Evolutionary conservation across 2,329 filamentous ascomycete species (phyloP), one percentile per base, ranked within the genome.

Genomic region (Dactylellina sp.): DNA sequence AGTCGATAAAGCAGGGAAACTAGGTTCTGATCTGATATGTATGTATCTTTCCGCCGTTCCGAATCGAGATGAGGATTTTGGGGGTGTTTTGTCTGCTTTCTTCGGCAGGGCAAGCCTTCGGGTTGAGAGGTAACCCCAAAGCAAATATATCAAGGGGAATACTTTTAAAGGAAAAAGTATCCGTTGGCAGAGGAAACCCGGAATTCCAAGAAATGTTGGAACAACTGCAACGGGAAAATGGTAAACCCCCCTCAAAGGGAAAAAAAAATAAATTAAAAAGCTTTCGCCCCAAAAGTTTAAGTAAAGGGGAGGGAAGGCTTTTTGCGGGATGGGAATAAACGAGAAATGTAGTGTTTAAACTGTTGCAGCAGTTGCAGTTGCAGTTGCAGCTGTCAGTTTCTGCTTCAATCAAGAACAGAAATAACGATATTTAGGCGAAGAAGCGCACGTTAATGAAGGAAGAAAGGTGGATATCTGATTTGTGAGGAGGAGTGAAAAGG

Each of bases 401-500:
- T 46, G n/a, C 5, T 46, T 16, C n/a, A n/a, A n/a, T n/a, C n/a
- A n/a, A n/a, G n/a, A n/a, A 46, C 9, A 46, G 16, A 46, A 16
- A 22, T 25, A 57, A 50, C 40, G 39, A 40, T 47, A 42, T 28
- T 46, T 57, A 57, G 53, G 53, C 53, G 53, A 57, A 40, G 44
- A 42, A 25, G 22, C 53, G 16, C 9, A 46, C 2, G 12, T 20
- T 3, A 20, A 46, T 2, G 20, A 14, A 40, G 37, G 20, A 57
- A 60, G 18, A 52, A 32, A 14, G 22, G 46, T 60, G 28, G 53
- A 53, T 39, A 24, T 47, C 28, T 42, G 66, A 65, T 72, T 50
- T 72, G 59, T 53, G 53, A 52, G 52, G 37, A 47, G 57, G 39
- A 61, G 42, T 47, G 56, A 62, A 59, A 61, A 57, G 46, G 57